Conservation (phyloP, 345 rosid genomes). For the Pistacia integerrima region DNA sequence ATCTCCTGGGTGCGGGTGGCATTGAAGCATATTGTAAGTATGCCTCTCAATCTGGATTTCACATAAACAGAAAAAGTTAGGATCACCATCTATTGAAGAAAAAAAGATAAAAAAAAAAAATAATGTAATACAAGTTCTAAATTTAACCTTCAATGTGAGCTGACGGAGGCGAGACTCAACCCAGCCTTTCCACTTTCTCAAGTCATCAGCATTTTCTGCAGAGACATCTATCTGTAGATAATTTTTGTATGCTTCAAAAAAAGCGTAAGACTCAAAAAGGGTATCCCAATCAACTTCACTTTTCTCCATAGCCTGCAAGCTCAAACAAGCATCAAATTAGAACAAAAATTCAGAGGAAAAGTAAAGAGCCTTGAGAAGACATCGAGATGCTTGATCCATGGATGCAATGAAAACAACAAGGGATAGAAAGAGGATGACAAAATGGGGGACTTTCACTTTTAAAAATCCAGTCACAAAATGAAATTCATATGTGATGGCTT, state of each 20-base stretch:
- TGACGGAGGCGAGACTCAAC: slow-evolving; percentile 97
- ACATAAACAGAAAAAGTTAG: slow-evolving; percentile 26
- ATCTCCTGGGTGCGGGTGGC: slow-evolving; percentile 93
- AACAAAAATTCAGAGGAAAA: slow-evolving; percentile 10
- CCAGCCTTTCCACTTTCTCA: slow-evolving; percentile 98
- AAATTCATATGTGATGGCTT: neutral
- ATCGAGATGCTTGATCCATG: neutral
- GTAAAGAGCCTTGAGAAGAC: neutral
- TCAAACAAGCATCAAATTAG: slow-evolving; percentile 23
- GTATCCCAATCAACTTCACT: slow-evolving; percentile 82
- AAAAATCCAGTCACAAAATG: neutral
- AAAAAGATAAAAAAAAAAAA: neutral
- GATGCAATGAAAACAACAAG: too few relatives aligned
- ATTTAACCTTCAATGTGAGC: slow-evolving; percentile 81
- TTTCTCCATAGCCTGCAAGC: slow-evolving; percentile 82
- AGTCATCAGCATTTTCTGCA: slow-evolving; percentile 84
- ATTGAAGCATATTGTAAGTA: slow-evolving; percentile 81
- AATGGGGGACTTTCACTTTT: neutral
- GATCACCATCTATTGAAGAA: neutral
- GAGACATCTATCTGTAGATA: slow-evolving; percentile 82
- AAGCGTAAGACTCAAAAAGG: slow-evolving; percentile 83
- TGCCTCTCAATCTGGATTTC: slow-evolving; percentile 79
- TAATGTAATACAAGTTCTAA: neutral
- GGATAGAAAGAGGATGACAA: too few relatives aligned
- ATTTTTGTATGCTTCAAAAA: slow-evolving; percentile 91